These are phyloP conservation scores for Spathaspora sp. DNA, from an alignment of 805 yeast genomes.

Conservation along the genomic window DNA sequence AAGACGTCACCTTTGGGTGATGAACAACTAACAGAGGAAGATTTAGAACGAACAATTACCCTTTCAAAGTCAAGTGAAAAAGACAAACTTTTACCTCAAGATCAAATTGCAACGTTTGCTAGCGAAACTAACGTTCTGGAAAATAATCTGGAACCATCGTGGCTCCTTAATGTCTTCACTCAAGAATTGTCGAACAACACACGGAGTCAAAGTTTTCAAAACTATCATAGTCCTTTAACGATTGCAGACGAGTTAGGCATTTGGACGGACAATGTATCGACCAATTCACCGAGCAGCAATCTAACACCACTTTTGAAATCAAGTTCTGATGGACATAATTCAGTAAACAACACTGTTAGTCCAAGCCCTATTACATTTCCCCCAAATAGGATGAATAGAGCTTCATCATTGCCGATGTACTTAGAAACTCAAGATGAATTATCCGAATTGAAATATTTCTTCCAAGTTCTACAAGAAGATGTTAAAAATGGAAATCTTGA, in stretches of 20 bases:
- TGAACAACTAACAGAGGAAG: neutral
- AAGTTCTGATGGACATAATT: too few species aligned
- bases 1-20: neutral
- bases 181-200: too few species aligned
- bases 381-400: neutral
- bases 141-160: too few species aligned
- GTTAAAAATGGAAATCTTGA: neutral
- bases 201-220: too few species aligned
- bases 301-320: too few species aligned
- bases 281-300: neutral
- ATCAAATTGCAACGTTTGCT: neutral
- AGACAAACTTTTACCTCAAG: neutral
- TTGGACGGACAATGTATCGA: neutral
- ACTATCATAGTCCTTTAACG: too few species aligned
- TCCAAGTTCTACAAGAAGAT: too few species aligned
- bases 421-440: too few species aligned
- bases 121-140: too few species aligned
- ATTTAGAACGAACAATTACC: neutral
- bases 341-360: neutral
- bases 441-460: neutral
- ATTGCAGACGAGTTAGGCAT: neutral
- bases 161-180: too few species aligned
- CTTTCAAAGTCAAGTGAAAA: neutral
- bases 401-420: neutral
- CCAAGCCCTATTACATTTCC: neutral